Conservation (phyloP, 2,329 filamentous ascomycete genomes). For the Malbranchea zuffiana region DNA sequence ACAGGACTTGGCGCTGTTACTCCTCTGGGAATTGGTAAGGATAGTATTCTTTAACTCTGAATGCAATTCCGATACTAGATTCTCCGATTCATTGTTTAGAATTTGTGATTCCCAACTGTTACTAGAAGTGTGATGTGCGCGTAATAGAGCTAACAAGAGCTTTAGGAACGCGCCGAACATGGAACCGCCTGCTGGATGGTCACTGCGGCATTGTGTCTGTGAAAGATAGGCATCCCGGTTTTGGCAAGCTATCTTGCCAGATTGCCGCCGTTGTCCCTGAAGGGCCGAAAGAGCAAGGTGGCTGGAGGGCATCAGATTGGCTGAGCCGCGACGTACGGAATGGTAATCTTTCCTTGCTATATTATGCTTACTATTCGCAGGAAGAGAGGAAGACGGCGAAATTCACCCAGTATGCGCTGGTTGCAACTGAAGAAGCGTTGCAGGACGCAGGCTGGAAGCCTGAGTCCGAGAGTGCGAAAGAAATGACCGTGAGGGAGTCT, state of each 20-base stretch:
- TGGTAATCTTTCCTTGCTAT: too few species aligned
- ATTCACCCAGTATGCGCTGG: slow-evolving; percentile 86
- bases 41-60: not conserved
- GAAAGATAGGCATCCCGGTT: slow-evolving; percentile 49
- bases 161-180: slow-evolving; percentile 59
- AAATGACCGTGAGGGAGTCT: slow-evolving; percentile 50
- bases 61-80: not conserved
- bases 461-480: slow-evolving; percentile 48
- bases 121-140: not conserved
- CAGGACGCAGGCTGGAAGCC: slow-evolving; percentile 69
- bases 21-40: slow-evolving; percentile 64
- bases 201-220: slow-evolving; percentile 73
- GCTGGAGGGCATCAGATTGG: slow-evolving; percentile 37
- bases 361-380: slow-evolving; percentile 34
- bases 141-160: slow-evolving; percentile 5
- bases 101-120: not conserved
- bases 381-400: slow-evolving; percentile 71
- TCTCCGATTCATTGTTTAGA: not conserved
- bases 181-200: slow-evolving; percentile 68
- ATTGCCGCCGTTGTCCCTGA: slow-evolving; percentile 72
- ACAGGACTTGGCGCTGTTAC: slow-evolving; percentile 74
- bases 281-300: slow-evolving; percentile 36
- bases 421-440: slow-evolving; percentile 75
- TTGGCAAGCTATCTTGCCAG: slow-evolving; percentile 66
- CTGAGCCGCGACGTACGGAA: slow-evolving; percentile 31